Conservation (phyloP, 2,329 filamentous ascomycete genomes). For the Gyromitra esculenta region DNA sequence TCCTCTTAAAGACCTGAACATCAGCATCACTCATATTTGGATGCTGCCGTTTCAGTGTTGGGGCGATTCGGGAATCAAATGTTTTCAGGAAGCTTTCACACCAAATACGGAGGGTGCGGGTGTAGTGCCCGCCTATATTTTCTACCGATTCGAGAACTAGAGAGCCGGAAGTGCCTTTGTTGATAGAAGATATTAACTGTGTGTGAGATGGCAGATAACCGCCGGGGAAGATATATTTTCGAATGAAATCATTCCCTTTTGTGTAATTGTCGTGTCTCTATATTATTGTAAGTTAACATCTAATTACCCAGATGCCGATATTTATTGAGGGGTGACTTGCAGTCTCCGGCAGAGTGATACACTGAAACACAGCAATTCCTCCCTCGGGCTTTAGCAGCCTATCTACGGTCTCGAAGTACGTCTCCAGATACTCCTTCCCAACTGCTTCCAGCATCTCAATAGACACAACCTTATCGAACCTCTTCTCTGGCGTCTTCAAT, state of each 20-base stretch:
- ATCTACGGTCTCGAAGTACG: slow-evolving; percentile 28
- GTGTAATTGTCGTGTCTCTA: slow-evolving; percentile 33
- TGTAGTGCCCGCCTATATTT: slow-evolving; percentile 79
- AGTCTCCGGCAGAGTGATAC: slow-evolving; percentile 42
- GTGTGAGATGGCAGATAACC: slow-evolving; percentile 72
- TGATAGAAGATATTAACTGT: slow-evolving; percentile 70
- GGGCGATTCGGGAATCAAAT: slow-evolving; percentile 70
- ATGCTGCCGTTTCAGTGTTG: slow-evolving; percentile 70
- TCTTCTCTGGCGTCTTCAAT: slow-evolving; percentile 16
- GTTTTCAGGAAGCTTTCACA: slow-evolving; percentile 71
- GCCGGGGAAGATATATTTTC: slow-evolving; percentile 81
- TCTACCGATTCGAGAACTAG: slow-evolving; percentile 74
- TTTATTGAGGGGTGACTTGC: background rate
- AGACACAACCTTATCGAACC: slow-evolving; percentile 36
- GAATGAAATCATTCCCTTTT: slow-evolving; percentile 67
- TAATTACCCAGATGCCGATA: background rate
- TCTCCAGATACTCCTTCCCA: slow-evolving; percentile 38
- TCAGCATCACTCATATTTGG: slow-evolving; percentile 69
- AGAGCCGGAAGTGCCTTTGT: slow-evolving; percentile 68
- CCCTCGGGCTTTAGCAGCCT: slow-evolving; percentile 21
- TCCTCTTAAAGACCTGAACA: slow-evolving; percentile 73
- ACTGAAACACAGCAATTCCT: slow-evolving; percentile 42
- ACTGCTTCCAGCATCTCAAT: slow-evolving; percentile 46
- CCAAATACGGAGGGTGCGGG: slow-evolving; percentile 75
- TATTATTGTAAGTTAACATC: background rate